Conservation (phyloP, 495 filamentous ascomycete species). For the Penicillium taxi region DNA sequence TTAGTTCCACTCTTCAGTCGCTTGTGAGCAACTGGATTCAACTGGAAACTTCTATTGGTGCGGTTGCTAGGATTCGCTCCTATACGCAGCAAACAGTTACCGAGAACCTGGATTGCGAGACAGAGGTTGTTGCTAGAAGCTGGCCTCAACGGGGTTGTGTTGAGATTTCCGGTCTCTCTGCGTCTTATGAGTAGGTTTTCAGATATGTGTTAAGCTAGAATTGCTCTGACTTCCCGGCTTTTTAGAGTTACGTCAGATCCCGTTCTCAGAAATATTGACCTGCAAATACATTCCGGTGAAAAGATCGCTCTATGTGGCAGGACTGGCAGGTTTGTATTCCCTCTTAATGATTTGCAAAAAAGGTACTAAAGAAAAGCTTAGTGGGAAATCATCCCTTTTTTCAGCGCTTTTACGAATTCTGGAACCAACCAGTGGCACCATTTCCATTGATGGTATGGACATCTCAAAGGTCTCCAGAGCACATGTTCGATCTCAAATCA, state of each 20-base stretch:
- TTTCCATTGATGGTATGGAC: conserved; percentile 41
- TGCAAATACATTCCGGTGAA: conserved; percentile 22
- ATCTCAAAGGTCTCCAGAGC: conserved; percentile 25
- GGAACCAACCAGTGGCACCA: conserved; percentile 25
- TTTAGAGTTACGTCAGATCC: conserved; percentile 12
- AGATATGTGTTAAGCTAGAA: no score
- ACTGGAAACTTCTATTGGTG: conserved; percentile 27
- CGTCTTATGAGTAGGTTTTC: conserved; percentile 23
- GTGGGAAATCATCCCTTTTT: conserved; percentile 37
- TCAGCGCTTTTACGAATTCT: conserved; percentile 36
- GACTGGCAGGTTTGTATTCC: conserved; percentile 29
- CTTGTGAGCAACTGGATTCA: conserved; percentile 20
- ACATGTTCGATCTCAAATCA: conserved; percentile 26
- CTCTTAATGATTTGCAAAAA: no score
- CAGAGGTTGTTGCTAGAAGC: conserved; percentile 6
- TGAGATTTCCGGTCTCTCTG: conserved; percentile 14
- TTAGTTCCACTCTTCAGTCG: conserved; percentile 16
- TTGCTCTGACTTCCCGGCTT: no score
- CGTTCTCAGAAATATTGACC: conserved; percentile 9
- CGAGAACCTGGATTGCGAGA: conserved; percentile 16
- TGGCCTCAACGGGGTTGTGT: conserved; percentile 19
- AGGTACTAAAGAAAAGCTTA: conserved; percentile 3
- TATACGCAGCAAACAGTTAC: conserved; percentile 11
- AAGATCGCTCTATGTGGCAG: conserved; percentile 41
- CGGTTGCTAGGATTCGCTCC: conserved; percentile 19